Evolutionary conservation across 1,139 yeast genomes (phyloP), one percentile per base, ranked within the genome.

Genomic region (Pichia sp.): DNA sequence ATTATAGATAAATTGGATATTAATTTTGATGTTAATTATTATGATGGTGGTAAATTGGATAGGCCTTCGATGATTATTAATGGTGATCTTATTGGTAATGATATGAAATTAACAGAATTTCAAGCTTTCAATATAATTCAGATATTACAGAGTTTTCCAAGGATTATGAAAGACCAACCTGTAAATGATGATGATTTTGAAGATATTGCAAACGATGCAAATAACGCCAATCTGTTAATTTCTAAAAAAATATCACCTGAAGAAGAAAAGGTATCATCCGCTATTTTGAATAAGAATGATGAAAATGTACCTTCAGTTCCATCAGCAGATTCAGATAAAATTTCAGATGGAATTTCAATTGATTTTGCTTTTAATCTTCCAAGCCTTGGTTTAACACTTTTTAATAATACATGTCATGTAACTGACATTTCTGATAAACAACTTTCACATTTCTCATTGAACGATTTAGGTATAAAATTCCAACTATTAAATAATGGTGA

Each of bases 1-100:
- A 81, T 91, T 52, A 82, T 90, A 46, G 83, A 85, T 36, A 79
- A 81, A 50, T 73, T 89, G 56, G 93, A 88, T 62, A 66, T 91
- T 46, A 67, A 73, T 1, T 83, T 91, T 60, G 73, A 81, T 47
- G 73, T 88, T 42, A 80, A 83, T 34, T 81, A 81, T 59, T 72
- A 73, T 43, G 68, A 58, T n/a, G 72, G 73, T 6, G 64, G 59
- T 31, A 58, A 60, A 1, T 65, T 67, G 10, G 70, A 68, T 1
- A 62, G 75, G 1, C 87, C 96, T 0, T 72, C 79, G 0, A 72
- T 83, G 45, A 70, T 73, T 2, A 72, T 87, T 1, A 61, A 65
- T 5, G 95, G 96, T 19, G 70, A 74, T 30, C 74, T 87, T 63
- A 81, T 87, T 1, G 87, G 87, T 27, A 74, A 87, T 25, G 79